A percentile compares a stretch with the other conserved stretches of the same genome.
phyloP scores from a whole-genome alignment of 257 asterid species.

The Scutellaria baicalensis region DNA sequence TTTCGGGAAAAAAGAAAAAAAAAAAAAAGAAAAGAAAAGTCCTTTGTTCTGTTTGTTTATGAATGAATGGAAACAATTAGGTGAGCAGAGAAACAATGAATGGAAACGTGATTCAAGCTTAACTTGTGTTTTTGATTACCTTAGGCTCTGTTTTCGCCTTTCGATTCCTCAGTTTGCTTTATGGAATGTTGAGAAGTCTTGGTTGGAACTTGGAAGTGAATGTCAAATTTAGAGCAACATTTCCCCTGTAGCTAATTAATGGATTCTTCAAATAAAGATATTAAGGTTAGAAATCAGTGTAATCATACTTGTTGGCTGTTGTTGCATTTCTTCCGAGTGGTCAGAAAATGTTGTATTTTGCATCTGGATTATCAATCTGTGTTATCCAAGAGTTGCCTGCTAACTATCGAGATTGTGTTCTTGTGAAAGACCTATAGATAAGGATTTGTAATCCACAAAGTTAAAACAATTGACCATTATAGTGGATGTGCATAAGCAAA shows the following conservation, averaged over 20 bases:
- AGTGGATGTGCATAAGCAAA: too few species aligned
- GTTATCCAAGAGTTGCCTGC: background rate
- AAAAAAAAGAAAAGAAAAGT: too few species aligned
- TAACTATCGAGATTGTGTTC: background rate
- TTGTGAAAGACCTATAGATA: background rate
- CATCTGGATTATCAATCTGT: background rate
- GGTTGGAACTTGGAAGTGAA: background rate
- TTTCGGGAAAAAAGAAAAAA: too few species aligned
- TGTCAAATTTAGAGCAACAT: background rate
- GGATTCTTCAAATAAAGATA: background rate
- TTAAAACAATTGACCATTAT: background rate
- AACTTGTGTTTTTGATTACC: background rate
- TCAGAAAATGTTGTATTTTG: background rate
- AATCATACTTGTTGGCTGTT: background rate
- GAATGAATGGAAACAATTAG: background rate
- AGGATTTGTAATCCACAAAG: background rate
- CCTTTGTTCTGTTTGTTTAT: background rate
- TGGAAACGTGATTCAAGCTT: background rate
- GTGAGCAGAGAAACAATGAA: background rate
- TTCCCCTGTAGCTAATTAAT: background rate
- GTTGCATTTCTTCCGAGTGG: background rate
- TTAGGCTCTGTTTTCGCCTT: background rate
- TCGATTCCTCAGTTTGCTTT: background rate
- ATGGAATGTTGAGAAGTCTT: background rate
- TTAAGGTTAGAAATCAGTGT: background rate